phyloP scores from a whole-genome alignment of 2,329 filamentous ascomycete genomes.

The Ceratocystiopsis sp. region DNA sequence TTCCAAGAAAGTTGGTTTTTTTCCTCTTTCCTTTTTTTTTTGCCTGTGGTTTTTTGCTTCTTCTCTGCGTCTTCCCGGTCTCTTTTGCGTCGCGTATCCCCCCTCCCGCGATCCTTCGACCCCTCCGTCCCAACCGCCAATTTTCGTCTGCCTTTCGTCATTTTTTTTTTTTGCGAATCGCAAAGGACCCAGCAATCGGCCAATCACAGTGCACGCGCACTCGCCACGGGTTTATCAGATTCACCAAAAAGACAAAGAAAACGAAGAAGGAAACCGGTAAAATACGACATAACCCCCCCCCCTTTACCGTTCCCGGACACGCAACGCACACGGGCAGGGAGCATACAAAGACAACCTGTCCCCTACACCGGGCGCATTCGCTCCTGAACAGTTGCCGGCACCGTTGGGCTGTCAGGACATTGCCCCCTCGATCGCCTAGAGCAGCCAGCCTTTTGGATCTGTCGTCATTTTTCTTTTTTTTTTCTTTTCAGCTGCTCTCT shows the following conservation, averaged over 20 bases:
- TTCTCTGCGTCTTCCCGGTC: too few species aligned
- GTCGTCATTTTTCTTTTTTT: background rate
- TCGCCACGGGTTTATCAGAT: constrained; percentile 9
- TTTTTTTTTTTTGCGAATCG: constrained; percentile 4
- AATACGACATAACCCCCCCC: background rate
- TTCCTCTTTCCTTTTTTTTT: too few species aligned
- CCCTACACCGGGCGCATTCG: background rate
- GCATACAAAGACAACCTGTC: too few species aligned
- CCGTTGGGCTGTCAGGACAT: background rate
- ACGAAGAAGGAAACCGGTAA: background rate
- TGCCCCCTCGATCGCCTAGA: background rate
- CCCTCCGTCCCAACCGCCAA: too few species aligned
- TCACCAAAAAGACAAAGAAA: constrained; percentile 1
- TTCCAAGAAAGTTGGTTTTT: too few species aligned
- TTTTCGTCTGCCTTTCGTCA: constrained; percentile 1
- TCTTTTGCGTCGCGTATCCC: too few species aligned
- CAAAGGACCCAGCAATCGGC: background rate
- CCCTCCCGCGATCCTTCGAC: too few species aligned
- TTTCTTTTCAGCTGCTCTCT: too few species aligned
- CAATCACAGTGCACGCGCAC: constrained; percentile 8
- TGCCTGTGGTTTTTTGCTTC: too few species aligned
- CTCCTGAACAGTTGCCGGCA: background rate
- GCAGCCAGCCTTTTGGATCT: background rate
- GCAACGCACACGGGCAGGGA: background rate
- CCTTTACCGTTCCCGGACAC: background rate